Conservation (phyloP, 1,139 yeast species). For the Hanseniaspora sp. region DNA sequence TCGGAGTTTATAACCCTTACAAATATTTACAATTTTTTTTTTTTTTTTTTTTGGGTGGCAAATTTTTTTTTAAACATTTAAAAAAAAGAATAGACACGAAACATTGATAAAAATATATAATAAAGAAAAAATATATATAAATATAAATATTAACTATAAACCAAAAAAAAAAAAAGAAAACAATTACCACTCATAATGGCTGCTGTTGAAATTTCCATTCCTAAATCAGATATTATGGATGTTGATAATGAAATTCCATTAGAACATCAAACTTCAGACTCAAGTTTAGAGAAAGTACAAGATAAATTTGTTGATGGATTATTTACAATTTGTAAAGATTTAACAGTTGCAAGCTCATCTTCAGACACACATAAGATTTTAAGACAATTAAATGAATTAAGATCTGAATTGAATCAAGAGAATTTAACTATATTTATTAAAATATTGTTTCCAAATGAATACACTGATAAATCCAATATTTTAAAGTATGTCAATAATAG, state of each 20-base stretch:
- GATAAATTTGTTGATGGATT: slow-evolving; percentile 29
- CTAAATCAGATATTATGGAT: slow-evolving; percentile 8
- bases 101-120: too few relatives aligned
- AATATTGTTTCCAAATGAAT: slow-evolving; percentile 40
- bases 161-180: background rate
- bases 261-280: slow-evolving; percentile 20
- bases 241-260: slow-evolving; percentile 23
- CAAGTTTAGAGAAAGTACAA: slow-evolving; percentile 23
- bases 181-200: background rate
- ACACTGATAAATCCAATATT: slow-evolving; percentile 38
- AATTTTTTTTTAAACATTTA: background rate
- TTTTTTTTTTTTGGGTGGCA: slow-evolving; percentile 6
- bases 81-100: too few relatives aligned
- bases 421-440: slow-evolving; percentile 46
- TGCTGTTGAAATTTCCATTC: background rate
- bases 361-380: slow-evolving; percentile 81
- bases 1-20: background rate
- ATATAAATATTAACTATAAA: background rate
- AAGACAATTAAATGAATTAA: slow-evolving; percentile 66
- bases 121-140: too few relatives aligned
- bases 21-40: background rate
- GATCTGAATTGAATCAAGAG: slow-evolving; percentile 49
- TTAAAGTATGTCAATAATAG: slow-evolving; percentile 33
- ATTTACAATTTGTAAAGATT: slow-evolving; percentile 22
- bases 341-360: slow-evolving; percentile 56